These are phyloP conservation scores for Lasiosphaeris hirsuta DNA, from an alignment of 495 filamentous ascomycete genomes.

Conservation along the genomic window DNA sequence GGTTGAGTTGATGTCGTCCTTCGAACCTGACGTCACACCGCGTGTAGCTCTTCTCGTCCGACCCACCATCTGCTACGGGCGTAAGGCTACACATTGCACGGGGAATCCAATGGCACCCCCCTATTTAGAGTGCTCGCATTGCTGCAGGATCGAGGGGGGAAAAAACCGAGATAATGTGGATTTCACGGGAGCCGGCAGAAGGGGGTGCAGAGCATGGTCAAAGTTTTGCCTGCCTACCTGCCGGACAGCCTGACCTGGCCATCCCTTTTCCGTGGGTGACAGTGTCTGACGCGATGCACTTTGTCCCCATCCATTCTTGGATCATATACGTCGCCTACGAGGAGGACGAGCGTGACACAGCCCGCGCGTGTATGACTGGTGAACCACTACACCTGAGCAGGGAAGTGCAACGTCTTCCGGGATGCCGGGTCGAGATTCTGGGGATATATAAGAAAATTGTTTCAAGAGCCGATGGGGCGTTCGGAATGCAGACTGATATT, in stretches of 20 bases:
- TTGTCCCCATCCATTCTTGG: too few species aligned
- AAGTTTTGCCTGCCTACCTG: neutral
- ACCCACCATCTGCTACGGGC: conserved; percentile 24
- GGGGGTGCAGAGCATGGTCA: neutral
- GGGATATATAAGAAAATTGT: neutral
- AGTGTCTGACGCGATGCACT: too few species aligned
- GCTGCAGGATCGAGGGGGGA: conserved; percentile 36
- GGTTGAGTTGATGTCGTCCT: neutral
- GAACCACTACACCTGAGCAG: neutral
- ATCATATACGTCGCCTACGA: too few species aligned
- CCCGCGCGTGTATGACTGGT: neutral
- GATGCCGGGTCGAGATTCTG: neutral
- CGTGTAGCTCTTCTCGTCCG: conserved; percentile 1
- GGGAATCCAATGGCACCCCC: neutral
- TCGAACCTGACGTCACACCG: conserved; percentile 13
- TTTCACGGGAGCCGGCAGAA: conserved; percentile 26
- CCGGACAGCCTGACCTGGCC: neutral
- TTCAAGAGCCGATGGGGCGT: conserved; percentile 17
- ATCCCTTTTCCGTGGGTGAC: too few species aligned
- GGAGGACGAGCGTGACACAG: neutral
- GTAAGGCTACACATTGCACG: conserved; percentile 26
- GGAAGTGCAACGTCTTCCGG: neutral
- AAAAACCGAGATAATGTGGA: conserved; percentile 28
- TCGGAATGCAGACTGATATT: conserved; percentile 1
- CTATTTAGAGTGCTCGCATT: conserved; percentile 20